These are phyloP conservation scores for Leersia perrieri DNA, from an alignment of 176 grass and related monocot genomes.

Conservation along the genomic window DNA sequence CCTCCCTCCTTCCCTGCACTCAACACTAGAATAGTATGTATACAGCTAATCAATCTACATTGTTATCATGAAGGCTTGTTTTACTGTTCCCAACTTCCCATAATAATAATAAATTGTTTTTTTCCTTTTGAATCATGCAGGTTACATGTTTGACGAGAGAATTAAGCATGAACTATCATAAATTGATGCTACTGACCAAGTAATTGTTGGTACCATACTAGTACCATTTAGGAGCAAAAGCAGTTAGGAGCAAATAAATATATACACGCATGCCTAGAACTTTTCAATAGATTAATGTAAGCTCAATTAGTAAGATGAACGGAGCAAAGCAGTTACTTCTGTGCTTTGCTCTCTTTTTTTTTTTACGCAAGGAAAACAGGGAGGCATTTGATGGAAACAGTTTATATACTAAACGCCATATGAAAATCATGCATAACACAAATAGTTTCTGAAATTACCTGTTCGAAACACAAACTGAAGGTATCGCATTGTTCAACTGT, in stretches of 20 bases:
- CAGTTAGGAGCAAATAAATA: not conserved
- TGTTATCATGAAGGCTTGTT: not conserved
- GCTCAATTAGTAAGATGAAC: not conserved
- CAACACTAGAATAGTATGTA: not conserved
- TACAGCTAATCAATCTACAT: not conserved
- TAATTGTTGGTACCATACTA: not conserved
- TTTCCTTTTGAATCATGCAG: not conserved
- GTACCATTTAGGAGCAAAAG: no score
- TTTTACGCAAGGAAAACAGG: not conserved
- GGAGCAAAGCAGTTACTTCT: not conserved
- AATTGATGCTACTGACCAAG: not conserved
- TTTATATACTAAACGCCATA: not conserved
- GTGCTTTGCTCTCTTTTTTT: not conserved
- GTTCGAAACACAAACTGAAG: constrained; percentile 42
- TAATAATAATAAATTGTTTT: no score
- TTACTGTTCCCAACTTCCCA: not conserved
- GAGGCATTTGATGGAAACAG: not conserved
- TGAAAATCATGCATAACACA: constrained; percentile 11
- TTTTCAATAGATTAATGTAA: not conserved
- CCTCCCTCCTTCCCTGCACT: no score
- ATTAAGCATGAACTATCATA: not conserved
- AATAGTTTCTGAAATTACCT: constrained; percentile 44
- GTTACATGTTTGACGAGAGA: not conserved
- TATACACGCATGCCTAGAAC: not conserved
- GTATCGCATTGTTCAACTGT: constrained; percentile 44